Conservation (phyloP, 768 basidiomycete species). For the Mycena maculata region DNA sequence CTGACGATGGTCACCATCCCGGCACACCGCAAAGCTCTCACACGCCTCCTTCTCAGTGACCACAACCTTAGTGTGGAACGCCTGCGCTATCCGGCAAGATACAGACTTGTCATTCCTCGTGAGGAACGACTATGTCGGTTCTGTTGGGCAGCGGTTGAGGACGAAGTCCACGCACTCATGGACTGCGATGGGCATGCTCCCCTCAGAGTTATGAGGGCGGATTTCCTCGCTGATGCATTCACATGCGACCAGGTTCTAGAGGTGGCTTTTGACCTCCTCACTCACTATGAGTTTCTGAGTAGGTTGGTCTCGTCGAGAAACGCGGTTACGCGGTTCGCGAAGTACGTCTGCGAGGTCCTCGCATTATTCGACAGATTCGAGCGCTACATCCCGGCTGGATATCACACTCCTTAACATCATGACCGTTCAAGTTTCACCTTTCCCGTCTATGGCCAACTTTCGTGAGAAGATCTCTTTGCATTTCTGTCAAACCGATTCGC, state of each 20-base stretch:
- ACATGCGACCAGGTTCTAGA: background rate
- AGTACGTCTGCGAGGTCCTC: too few species aligned
- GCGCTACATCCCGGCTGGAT: too few species aligned
- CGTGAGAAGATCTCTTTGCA: too few species aligned
- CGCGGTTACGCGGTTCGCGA: too few species aligned
- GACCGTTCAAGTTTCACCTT: too few species aligned
- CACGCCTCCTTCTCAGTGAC: background rate
- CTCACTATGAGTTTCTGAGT: background rate
- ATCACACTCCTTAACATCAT: too few species aligned
- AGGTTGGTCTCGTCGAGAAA: background rate
- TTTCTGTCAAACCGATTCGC: too few species aligned
- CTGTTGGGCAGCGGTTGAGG: too few species aligned
- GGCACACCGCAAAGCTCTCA: background rate
- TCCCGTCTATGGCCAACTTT: too few species aligned
- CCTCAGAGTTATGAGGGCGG: background rate
- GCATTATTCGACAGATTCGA: too few species aligned
- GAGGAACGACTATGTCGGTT: background rate
- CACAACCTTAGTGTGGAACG: background rate
- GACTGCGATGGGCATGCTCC: background rate
- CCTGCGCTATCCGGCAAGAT: background rate
- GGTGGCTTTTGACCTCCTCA: background rate
- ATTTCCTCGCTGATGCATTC: background rate
- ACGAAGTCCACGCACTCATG: background rate
- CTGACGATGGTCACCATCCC: slow-evolving; percentile 1
- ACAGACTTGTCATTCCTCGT: background rate